Percentiles rank a stretch among this genome's conserved stretches.
phyloP scores from a whole-genome alignment of 352 stramenopile genomes.

The Phytophthora capsici region DNA sequence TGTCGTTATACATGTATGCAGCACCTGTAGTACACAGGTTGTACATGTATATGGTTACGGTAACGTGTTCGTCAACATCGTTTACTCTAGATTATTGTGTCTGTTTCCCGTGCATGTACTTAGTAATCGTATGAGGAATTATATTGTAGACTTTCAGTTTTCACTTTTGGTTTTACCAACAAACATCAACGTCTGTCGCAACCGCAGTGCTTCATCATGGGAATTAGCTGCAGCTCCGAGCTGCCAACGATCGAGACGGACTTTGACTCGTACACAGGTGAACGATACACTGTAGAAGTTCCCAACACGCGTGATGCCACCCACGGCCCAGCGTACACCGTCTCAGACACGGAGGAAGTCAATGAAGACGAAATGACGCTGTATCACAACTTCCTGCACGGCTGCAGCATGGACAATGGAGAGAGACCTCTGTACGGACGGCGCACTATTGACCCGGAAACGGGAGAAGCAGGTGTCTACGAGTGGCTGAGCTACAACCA shows the following conservation, averaged over 20 bases:
- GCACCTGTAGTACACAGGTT: too few relatives aligned
- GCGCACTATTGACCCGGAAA: slow-evolving; percentile 26
- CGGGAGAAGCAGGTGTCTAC: slow-evolving; percentile 34
- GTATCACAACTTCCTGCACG: slow-evolving; percentile 41
- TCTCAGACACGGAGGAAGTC: slow-evolving; percentile 17
- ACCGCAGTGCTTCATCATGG: slow-evolving; percentile 15
- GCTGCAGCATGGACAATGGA: slow-evolving; percentile 32
- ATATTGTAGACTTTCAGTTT: too few relatives aligned
- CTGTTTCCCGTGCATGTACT: too few relatives aligned
- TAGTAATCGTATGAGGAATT: too few relatives aligned
- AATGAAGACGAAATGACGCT: slow-evolving; percentile 34
- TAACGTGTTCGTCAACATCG: too few relatives aligned
- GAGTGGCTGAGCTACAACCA: slow-evolving; percentile 54
- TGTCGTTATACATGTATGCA: too few relatives aligned
- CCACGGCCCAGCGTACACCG: slow-evolving; percentile 33
- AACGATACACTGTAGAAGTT: slow-evolving; percentile 36
- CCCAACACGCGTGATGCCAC: slow-evolving; percentile 32
- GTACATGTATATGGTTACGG: too few relatives aligned
- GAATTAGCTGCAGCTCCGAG: slow-evolving; percentile 28
- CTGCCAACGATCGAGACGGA: slow-evolving; percentile 31
- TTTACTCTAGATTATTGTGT: too few relatives aligned
- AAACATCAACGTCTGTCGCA: too few relatives aligned
- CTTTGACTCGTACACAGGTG: slow-evolving; percentile 34
- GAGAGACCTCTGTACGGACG: slow-evolving; percentile 38
- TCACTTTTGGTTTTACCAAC: too few relatives aligned